phyloP scores from a whole-genome alignment of 2,329 filamentous ascomycete species.

The Incumbomyces lentus region DNA sequence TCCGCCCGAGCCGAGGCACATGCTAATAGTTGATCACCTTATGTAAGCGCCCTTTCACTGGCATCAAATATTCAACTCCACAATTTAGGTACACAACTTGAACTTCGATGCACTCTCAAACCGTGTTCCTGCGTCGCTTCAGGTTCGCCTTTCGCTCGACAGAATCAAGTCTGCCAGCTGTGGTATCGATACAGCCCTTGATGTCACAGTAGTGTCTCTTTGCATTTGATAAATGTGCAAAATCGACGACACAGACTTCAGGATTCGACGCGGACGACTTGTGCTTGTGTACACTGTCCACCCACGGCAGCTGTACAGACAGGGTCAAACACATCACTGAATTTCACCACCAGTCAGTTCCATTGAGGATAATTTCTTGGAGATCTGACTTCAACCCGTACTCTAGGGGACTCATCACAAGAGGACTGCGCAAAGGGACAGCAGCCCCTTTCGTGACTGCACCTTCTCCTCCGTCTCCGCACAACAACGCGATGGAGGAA shows the following conservation, averaged over 20 bases:
- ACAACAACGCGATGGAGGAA: constrained; percentile 1
- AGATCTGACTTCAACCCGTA: neutral
- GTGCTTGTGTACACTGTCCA: no score
- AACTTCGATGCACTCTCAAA: no score
- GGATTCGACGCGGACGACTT: neutral
- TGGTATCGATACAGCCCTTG: constrained; percentile 19
- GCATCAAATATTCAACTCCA: no score
- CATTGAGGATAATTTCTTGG: neutral
- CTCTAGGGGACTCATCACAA: neutral
- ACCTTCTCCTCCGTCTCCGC: constrained; percentile 1
- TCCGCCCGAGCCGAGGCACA: no score
- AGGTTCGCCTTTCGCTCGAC: constrained; percentile 41
- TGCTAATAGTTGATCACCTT: no score
- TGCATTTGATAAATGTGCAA: neutral
- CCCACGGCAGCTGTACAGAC: no score
- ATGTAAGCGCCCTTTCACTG: no score
- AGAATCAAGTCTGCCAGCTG: constrained; percentile 10
- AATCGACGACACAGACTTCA: neutral
- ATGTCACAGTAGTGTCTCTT: constrained; percentile 1
- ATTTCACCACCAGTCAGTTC: neutral
- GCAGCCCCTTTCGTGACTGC: neutral
- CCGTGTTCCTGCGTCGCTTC: constrained; percentile 38
- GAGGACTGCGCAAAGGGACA: no score
- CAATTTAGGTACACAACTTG: no score
- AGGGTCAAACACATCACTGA: no score